Conservation (phyloP, 176 grass and related monocot genomes). For the Cenchrus purpureus region DNA sequence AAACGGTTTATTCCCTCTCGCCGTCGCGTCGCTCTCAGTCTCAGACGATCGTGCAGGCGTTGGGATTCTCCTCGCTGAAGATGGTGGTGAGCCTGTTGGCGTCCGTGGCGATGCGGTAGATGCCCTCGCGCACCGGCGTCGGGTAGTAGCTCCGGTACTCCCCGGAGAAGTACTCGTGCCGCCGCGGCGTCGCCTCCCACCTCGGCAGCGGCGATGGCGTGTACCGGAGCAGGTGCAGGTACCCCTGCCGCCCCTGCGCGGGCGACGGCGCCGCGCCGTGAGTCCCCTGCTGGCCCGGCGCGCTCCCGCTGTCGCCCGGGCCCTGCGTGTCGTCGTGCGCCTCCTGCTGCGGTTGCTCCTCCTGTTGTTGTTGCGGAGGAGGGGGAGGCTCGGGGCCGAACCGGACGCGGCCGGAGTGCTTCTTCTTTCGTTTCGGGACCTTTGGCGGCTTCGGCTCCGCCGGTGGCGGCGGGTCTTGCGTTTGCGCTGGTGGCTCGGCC, state of each 20-base stretch:
- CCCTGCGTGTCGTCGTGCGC: slow-evolving; percentile 9
- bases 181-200: slow-evolving; percentile 74
- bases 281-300: neutral
- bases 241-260: neutral
- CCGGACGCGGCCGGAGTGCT: slow-evolving; percentile 45
- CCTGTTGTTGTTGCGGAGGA: neutral
- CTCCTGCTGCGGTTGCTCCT: neutral
- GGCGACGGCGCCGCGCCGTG: neutral
- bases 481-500: slow-evolving; percentile 1
- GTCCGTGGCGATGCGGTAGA: slow-evolving; percentile 94
- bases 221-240: slow-evolving; percentile 55
- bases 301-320: neutral
- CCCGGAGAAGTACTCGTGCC: slow-evolving; percentile 85
- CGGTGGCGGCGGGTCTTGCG: neutral
- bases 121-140: slow-evolving; percentile 91
- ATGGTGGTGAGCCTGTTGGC: slow-evolving; percentile 88
- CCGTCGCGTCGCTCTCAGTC: neutral
- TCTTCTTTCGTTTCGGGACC: slow-evolving; percentile 47
- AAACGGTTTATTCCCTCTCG: slow-evolving; percentile 22
- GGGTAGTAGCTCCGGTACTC: slow-evolving; percentile 92
- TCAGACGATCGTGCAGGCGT: slow-evolving; percentile 88
- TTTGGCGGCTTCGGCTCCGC: slow-evolving; percentile 41
- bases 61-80: slow-evolving; percentile 99
- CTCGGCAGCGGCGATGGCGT: slow-evolving; percentile 77
- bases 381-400: slow-evolving; percentile 37